These are phyloP conservation scores for Penicillium canescens DNA, from an alignment of 495 filamentous ascomycete genomes.

Conservation along the genomic window DNA sequence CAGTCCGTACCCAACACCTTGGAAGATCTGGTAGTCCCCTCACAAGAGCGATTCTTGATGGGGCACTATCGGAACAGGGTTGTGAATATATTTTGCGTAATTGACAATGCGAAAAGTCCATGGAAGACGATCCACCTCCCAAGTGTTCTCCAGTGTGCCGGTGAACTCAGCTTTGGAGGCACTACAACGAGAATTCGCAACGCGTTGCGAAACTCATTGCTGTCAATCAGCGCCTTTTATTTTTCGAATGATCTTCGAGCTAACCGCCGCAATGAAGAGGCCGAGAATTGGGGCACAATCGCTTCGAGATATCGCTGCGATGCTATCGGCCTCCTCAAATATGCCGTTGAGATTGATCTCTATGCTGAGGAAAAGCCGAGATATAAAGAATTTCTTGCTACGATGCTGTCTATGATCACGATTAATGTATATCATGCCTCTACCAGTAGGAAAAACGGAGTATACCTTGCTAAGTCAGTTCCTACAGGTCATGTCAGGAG, in stretches of 20 bases:
- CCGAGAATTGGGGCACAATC: background rate
- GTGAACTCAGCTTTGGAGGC: background rate
- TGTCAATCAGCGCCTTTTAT: background rate
- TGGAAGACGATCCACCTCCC: background rate
- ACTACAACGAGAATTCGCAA: background rate
- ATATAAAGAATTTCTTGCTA: background rate
- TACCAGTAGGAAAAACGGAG: too few relatives aligned
- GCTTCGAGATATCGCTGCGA: background rate
- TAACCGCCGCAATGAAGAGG: background rate
- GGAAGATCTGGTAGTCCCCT: background rate
- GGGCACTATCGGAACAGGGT: background rate
- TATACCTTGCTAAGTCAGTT: background rate
- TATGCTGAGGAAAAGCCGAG: background rate
- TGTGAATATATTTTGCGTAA: background rate
- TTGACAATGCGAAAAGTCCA: background rate
- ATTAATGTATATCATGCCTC: background rate
- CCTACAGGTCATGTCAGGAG: slow-evolving; percentile 4
- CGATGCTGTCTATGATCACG: background rate
- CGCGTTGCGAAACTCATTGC: background rate
- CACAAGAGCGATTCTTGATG: background rate
- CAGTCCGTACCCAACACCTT: background rate
- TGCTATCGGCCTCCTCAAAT: background rate
- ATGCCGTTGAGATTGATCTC: background rate
- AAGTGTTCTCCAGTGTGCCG: background rate
- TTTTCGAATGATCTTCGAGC: background rate